These are phyloP conservation scores for Neolentinus lepideus DNA, from an alignment of 1,284 basidiomycete genomes.

Conservation along the genomic window DNA sequence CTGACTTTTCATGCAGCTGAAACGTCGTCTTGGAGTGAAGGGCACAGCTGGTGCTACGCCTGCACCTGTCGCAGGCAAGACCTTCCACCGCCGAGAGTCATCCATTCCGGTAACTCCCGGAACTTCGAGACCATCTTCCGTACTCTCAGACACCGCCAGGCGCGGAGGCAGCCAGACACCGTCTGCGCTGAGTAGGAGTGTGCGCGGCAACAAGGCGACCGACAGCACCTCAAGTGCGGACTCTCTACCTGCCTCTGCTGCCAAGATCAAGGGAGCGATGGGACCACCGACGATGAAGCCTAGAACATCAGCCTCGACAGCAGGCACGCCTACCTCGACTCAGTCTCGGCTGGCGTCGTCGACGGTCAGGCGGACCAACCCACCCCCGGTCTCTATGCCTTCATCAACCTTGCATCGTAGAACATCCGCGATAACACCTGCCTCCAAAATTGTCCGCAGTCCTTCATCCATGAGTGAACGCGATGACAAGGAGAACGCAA, in stretches of 20 bases:
- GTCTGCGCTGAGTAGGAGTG: not conserved
- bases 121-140: not conserved
- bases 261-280: conserved; percentile 3
- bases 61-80: not conserved
- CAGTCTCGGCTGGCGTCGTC: not conserved
- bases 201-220: not conserved
- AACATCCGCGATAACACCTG: conserved; percentile 4
- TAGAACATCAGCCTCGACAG: not conserved
- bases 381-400: not conserved
- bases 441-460: not conserved
- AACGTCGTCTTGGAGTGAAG: not conserved
- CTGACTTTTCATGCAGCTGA: not conserved
- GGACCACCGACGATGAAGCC: conserved; percentile 7
- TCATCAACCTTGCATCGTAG: conserved; percentile 4
- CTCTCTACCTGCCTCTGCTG: not conserved
- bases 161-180: not conserved
- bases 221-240: not conserved
- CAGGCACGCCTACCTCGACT: conserved; percentile 2
- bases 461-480: conserved; percentile 1
- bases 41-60: not conserved
- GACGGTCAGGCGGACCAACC: not conserved
- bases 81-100: not conserved
- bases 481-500: conserved; percentile 9
- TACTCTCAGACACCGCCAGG: not conserved
- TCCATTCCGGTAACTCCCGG: not conserved